Base-by-base conservation (phyloP, 225 moss, liverwort and hornwort species). In the Physcomitrellopsis africana region DNA sequence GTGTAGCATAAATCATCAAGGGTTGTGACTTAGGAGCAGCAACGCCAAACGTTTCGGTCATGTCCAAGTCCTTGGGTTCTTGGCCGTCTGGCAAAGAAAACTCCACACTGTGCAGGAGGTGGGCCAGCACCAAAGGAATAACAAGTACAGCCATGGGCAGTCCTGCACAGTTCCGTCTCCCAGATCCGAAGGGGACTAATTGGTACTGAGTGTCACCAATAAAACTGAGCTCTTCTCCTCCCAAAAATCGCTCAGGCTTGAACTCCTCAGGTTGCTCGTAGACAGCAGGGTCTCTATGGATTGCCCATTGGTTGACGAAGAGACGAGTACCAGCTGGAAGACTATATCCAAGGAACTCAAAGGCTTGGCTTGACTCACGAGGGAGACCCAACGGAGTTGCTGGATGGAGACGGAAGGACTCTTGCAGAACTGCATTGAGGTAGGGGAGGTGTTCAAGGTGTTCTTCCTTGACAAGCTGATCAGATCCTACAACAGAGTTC, bases 391-490 rank as follows among this genome's bases (percentile, higher is more conserved):
- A 29, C 0, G 81, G 88, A 20, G 89, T 87, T n/a, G 86, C 89
- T 24, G 95, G 86, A 65, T 93, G 95, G 42, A 91, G 79, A 7
- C 93, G 88, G 63, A 84, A 91, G 14, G 81, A 63, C 17, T 95
- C 95, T 67, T 93, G 89, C 63, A 93, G 44, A 10, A 91, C 54
- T 14, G 91, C 91, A 27, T 83, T 80, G 1, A 95, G 49, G 72
- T 91, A 95, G 14, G 79, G 80, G 22, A 95, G 60, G 1, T 78
- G 54, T 26, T 62, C 27, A 8, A 91, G 79, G 52, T 83, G 90
- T 11, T 83, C 79, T 76, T 92, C 94, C 22, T 75, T 74, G 17
- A 91, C 60, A 20, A 86, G 76, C 70, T 82, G 80, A 20, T 74
- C 60, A 32, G 82, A 65, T 0, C 93, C 90, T 37, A 91, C 78